These are phyloP conservation scores for Candolleomyces eurysporus DNA, from an alignment of 768 basidiomycete genomes.

Conservation along the genomic window DNA sequence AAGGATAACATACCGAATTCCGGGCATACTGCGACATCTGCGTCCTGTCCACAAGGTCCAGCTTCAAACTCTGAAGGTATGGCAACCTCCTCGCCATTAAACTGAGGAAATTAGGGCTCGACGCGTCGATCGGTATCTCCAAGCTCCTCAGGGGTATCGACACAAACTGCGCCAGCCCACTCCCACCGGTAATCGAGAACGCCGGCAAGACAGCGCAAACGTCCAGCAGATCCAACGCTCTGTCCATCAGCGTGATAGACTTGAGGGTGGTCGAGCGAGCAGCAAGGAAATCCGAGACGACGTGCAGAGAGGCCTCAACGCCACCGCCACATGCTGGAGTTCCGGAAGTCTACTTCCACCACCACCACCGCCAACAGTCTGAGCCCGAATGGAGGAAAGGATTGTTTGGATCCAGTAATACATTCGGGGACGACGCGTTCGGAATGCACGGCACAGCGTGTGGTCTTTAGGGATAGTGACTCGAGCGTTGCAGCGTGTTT, in stretches of 20 bases:
- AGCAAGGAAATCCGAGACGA: constrained; percentile 28
- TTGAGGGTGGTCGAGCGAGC: constrained; percentile 26
- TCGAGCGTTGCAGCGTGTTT: constrained; percentile 33
- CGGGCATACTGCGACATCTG: too few relatives aligned
- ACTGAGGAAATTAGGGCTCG: too few relatives aligned
- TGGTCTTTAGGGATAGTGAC: constrained; percentile 34
- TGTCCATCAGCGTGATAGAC: constrained; percentile 36
- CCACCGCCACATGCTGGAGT: constrained; percentile 32
- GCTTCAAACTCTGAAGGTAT: too few relatives aligned
- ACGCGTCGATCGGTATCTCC: too few relatives aligned
- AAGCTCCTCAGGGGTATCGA: too few relatives aligned
- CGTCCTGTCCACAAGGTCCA: too few relatives aligned
- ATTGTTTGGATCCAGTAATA: constrained; percentile 42
- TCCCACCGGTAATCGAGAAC: too few relatives aligned
- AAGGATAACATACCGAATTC: too few relatives aligned
- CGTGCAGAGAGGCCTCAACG: constrained; percentile 31
- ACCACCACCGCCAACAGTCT: too few relatives aligned
- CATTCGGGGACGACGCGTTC: constrained; percentile 22
- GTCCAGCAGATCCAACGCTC: constrained; percentile 29
- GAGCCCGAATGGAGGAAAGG: constrained; percentile 22
- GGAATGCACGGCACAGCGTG: constrained; percentile 20
- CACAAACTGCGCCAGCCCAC: too few relatives aligned
- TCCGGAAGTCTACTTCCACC: constrained; percentile 18
- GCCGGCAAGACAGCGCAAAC: constrained; percentile 11
- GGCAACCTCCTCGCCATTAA: too few relatives aligned